phyloP scores from a whole-genome alignment of 352 stramenopile species.

The Phytophthora sansomeana region DNA sequence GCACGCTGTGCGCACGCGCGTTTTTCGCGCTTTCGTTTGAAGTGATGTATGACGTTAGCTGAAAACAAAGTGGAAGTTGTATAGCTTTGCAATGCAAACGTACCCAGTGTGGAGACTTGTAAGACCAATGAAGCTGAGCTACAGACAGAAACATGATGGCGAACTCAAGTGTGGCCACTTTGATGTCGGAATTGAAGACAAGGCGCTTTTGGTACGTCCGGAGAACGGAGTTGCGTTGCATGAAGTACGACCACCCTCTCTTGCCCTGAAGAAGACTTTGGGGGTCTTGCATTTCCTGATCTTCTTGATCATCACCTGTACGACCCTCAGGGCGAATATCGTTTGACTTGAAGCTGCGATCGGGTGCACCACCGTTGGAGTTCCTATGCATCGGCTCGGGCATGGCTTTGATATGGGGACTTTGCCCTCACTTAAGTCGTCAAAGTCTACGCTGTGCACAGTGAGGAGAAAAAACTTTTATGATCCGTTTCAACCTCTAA shows the following conservation, averaged over 20 bases:
- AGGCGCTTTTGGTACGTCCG: slow-evolving; percentile 54
- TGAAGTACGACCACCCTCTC: slow-evolving; percentile 33
- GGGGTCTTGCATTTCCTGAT: slow-evolving; percentile 3
- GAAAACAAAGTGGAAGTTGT: neutral
- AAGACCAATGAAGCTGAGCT: slow-evolving; percentile 52
- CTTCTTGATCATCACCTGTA: slow-evolving; percentile 17
- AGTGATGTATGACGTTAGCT: neutral
- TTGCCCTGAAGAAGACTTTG: slow-evolving; percentile 10
- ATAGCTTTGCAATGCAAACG: neutral
- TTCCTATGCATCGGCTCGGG: slow-evolving; percentile 16
- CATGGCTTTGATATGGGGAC: neutral
- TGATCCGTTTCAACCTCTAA: slow-evolving; percentile 17
- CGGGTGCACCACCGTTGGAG: neutral
- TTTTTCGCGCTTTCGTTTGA: slow-evolving; percentile 51
- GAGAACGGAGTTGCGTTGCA: slow-evolving; percentile 34
- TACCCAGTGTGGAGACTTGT: slow-evolving; percentile 48
- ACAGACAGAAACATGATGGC: slow-evolving; percentile 51
- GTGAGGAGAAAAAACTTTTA: neutral
- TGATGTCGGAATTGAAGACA: slow-evolving; percentile 48
- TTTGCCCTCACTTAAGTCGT: neutral
- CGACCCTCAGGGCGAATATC: slow-evolving; percentile 21
- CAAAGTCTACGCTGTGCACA: neutral
- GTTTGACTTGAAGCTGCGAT: slow-evolving; percentile 1
- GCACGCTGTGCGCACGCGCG: slow-evolving; percentile 35
- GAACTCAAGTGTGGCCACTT: slow-evolving; percentile 52